phyloP scores from a whole-genome alignment of 768 basidiomycete species.

The Xerocomellus dryophilus region DNA sequence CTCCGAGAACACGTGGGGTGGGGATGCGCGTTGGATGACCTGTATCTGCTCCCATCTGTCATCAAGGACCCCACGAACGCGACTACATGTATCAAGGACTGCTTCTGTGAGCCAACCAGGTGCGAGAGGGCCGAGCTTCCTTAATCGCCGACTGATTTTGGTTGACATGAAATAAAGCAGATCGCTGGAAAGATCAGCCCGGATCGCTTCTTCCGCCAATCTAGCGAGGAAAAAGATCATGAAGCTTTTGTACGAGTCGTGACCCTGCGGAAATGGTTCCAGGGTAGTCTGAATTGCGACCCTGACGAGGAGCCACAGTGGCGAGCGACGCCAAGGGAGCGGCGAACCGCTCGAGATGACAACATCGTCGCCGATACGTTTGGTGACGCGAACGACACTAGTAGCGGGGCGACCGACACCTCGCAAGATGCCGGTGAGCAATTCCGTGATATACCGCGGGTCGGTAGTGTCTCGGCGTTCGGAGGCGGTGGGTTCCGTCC shows the following conservation, averaged over 20 bases:
- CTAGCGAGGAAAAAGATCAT: slow-evolving; percentile 40
- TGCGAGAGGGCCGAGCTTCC: slow-evolving; percentile 22
- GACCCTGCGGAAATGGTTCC: too few species aligned
- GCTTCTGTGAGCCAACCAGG: slow-evolving; percentile 35
- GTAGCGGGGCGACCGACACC: not conserved
- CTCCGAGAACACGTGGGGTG: slow-evolving; percentile 4
- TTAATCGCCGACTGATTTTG: slow-evolving; percentile 26
- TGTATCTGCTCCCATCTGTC: slow-evolving; percentile 35
- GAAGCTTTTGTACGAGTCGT: slow-evolving; percentile 44
- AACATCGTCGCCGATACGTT: slow-evolving; percentile 32
- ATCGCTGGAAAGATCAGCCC: slow-evolving; percentile 17
- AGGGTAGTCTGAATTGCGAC: not conserved
- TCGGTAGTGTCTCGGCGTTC: slow-evolving; percentile 24
- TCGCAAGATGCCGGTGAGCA: slow-evolving; percentile 25
- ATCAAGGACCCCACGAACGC: slow-evolving; percentile 38
- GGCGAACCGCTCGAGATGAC: slow-evolving; percentile 18
- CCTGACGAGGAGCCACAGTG: slow-evolving; percentile 31
- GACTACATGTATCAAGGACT: slow-evolving; percentile 36
- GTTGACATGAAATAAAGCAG: slow-evolving; percentile 28
- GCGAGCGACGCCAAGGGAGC: slow-evolving; percentile 36
- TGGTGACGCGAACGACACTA: slow-evolving; percentile 23
- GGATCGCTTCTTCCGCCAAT: slow-evolving; percentile 22
- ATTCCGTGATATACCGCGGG: slow-evolving; percentile 45
- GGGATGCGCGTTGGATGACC: not conserved
- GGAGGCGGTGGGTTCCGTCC: not conserved